A percentile compares a stretch with the other conserved stretches of the same genome.
phyloP scores from a whole-genome alignment of 1,284 basidiomycete species.

The Mycena sp. region DNA sequence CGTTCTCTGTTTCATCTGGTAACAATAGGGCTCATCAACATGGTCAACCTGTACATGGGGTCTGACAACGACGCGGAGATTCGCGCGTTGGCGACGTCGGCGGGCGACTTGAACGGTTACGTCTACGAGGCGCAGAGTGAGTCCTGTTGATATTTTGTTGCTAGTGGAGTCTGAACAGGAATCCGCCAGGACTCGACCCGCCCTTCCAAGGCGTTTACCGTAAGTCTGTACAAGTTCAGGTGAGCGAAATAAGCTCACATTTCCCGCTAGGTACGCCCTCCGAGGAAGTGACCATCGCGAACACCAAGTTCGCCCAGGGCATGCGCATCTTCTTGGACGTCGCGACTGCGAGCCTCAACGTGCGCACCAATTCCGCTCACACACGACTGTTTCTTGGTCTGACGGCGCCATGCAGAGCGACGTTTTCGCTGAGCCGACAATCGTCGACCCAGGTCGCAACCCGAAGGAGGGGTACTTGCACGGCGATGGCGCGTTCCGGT shows the following conservation, averaged over 20 bases:
- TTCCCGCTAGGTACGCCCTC: constrained; percentile 52
- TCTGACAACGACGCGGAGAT: constrained; percentile 52
- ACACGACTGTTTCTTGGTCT: background rate
- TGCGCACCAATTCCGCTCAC: constrained; percentile 43
- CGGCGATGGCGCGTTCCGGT: constrained; percentile 62
- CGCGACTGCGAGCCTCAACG: constrained; percentile 62
- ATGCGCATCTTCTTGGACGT: constrained; percentile 71
- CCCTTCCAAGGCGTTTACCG: constrained; percentile 62
- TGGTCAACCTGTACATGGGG: constrained; percentile 69
- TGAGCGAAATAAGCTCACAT: background rate
- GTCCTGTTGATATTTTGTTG: constrained; percentile 36
- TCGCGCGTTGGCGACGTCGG: constrained; percentile 46
- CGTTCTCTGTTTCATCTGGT: constrained; percentile 10
- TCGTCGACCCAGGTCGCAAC: constrained; percentile 56
- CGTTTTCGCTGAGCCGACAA: constrained; percentile 59
- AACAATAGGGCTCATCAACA: constrained; percentile 48
- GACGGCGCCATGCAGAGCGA: constrained; percentile 45
- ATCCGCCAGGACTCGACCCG: constrained; percentile 52
- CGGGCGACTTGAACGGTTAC: constrained; percentile 58
- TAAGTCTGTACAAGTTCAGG: constrained; percentile 39
- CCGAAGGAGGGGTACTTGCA: constrained; percentile 59
- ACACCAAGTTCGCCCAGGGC: constrained; percentile 52
- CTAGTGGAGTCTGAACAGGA: background rate
- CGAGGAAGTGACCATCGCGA: constrained; percentile 53
- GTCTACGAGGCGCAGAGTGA: constrained; percentile 74